Conservation (phyloP, 768 basidiomycete species). For the Dentipellis fragilis region DNA sequence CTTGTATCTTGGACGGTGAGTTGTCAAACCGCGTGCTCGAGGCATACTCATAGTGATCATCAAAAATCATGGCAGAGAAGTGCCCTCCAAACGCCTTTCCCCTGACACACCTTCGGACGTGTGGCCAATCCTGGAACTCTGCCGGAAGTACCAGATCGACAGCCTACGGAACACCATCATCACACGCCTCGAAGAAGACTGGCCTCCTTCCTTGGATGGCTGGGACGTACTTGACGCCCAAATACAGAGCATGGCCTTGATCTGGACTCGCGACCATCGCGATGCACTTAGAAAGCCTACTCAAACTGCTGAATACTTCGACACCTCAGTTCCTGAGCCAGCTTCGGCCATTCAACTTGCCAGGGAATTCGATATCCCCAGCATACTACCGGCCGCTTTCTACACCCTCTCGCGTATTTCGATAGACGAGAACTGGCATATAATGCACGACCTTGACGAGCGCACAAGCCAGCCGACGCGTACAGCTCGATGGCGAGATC, state of each 20-base stretch:
- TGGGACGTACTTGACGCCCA: background rate
- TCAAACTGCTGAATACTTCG: background rate
- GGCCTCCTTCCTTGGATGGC: constrained; percentile 1
- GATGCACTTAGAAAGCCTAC: no score
- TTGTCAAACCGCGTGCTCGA: background rate
- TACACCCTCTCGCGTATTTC: background rate
- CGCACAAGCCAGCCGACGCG: background rate
- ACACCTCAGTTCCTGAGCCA: background rate
- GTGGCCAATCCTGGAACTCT: constrained; percentile 2
- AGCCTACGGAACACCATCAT: constrained; percentile 6
- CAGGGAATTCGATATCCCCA: background rate
- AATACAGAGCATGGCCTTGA: no score
- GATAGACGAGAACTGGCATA: background rate
- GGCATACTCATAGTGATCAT: background rate
- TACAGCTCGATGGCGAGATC: background rate
- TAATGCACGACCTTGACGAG: background rate
- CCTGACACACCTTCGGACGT: background rate
- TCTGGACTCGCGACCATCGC: no score
- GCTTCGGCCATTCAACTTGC: background rate
- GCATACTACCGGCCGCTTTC: background rate
- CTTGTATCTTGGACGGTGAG: background rate
- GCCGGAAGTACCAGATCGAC: constrained; percentile 10
- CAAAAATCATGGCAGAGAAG: background rate
- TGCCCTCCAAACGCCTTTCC: background rate
- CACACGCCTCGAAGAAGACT: constrained; percentile 4